These are phyloP conservation scores for Cutaneotrichosporon sp. DNA, from an alignment of 1,284 basidiomycete genomes.

Conservation along the genomic window DNA sequence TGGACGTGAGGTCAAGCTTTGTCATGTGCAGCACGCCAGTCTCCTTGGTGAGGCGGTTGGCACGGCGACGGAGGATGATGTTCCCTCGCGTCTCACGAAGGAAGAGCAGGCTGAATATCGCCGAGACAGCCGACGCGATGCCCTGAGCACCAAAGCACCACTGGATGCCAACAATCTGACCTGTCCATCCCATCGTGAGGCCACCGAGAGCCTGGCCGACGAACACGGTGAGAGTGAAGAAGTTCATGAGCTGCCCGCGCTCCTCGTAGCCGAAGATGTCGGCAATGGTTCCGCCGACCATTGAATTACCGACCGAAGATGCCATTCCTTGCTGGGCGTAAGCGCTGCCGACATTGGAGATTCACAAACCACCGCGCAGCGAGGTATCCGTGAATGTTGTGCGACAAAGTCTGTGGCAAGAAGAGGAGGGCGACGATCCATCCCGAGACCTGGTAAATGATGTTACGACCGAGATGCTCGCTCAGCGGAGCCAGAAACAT, in stretches of 20 bases:
- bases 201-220: constrained; percentile 40
- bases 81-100: constrained; percentile 53
- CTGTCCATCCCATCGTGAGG: constrained; percentile 34
- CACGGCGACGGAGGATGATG: constrained; percentile 53
- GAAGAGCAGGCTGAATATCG: constrained; percentile 41
- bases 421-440: constrained; percentile 41
- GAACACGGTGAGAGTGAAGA: constrained; percentile 52
- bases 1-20: constrained; percentile 37
- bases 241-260: constrained; percentile 53
- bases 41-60: constrained; percentile 47
- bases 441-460: constrained; percentile 43
- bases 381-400: constrained; percentile 40
- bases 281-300: constrained; percentile 50
- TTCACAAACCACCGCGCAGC: constrained; percentile 44
- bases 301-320: constrained; percentile 40
- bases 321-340: constrained; percentile 36
- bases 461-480: constrained; percentile 44
- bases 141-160: constrained; percentile 47
- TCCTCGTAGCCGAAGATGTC: constrained; percentile 46
- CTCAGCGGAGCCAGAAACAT: constrained; percentile 46
- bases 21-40: constrained; percentile 51
- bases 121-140: constrained; percentile 33
- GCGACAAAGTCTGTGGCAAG: constrained; percentile 44
- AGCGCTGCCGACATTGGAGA: neutral
- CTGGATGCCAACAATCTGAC: constrained; percentile 32